phyloP scores from a whole-genome alignment of 1,284 basidiomycete genomes.

The Abortiporus biennis region DNA sequence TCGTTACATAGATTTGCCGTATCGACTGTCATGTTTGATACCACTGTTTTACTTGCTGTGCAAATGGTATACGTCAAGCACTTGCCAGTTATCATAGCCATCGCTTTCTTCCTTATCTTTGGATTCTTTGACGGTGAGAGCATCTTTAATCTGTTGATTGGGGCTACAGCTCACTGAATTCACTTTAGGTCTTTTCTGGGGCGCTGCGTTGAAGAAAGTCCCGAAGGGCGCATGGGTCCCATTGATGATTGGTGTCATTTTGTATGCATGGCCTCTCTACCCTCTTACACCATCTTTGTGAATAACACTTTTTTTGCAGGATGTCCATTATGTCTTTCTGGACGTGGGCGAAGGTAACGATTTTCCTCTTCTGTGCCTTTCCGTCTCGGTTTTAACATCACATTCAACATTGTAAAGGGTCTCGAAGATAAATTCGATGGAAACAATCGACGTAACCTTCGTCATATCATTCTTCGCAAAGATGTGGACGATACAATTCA shows the following conservation, averaged over 20 bases:
- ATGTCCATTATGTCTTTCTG: conserved; percentile 48
- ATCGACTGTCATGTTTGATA: conserved; percentile 58
- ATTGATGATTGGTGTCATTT: conserved; percentile 44
- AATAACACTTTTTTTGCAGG: conserved; percentile 20
- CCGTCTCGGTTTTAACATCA: background rate
- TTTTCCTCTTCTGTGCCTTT: background rate
- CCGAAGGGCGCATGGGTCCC: conserved; percentile 62
- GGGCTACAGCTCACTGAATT: background rate
- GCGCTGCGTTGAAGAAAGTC: conserved; percentile 53
- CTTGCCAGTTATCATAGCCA: conserved; percentile 34
- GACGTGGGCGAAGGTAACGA: conserved; percentile 52
- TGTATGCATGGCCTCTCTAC: conserved; percentile 36
- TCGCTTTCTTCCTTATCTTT: conserved; percentile 47
- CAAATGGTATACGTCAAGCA: conserved; percentile 53
- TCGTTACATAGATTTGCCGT: conserved; percentile 48
- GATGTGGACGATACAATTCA: conserved; percentile 12
- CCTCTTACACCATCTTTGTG: background rate
- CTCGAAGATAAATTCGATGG: conserved; percentile 59
- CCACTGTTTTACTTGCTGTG: conserved; percentile 47
- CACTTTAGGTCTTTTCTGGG: conserved; percentile 48
- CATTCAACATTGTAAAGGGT: conserved; percentile 24
- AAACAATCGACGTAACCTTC: conserved; percentile 45
- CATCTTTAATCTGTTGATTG: background rate
- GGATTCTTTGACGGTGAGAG: conserved; percentile 51
- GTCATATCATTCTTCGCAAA: conserved; percentile 38